Evolutionary conservation across 2,329 filamentous ascomycete species (phyloP), one percentile per base, ranked within the genome.

Genomic region (Arthrobotrys sphaeroides): DNA sequence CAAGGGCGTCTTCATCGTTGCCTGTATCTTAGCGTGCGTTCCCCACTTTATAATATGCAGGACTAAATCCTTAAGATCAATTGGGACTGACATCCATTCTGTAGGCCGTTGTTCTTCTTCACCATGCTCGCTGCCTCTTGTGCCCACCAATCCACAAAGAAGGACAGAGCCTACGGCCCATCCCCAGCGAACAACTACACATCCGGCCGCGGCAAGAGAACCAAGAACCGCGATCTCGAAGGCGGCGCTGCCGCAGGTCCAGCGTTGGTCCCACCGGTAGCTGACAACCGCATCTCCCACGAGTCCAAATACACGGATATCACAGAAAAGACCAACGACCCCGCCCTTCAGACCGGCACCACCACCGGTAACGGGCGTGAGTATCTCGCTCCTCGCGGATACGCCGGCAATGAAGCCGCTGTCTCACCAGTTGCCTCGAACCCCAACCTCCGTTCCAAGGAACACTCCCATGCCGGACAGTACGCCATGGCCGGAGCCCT

Each of bases 151-250:
- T 42, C 74, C 22, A 53, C 77, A 9, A 67, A 73, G 36, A 69
- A 74, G 36, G 68, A 78, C 22, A 57, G 73, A 31, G 77, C 77
- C 7, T 78, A 78, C 43, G 77, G 77, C 6, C 77, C 77, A 2
- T 67, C 67, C 4, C 76, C 77, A 24, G 67, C 68, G 10, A 78
- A 78, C 28, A 68, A 70, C 38, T 78, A 78, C 38, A 75, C 72
- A 6, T 69, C 28, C 10, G 72, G 72, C 31, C 64, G 72, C 13
- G 72, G 72, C 12, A 75, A 65, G 64, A 40, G 57, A 24, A 28
- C 42, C 18, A 64, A 55, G 55, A 60, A 60, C n/a, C 33, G 53
- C 2, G 70, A 75, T 36, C 40, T 75, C 12, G 72, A 75, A 60
- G 60, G 57, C 18, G 49, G 57, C 20, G 57, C 72, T 2, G 59